Conservation (phyloP, 148 eudicot species). For the Bassia scoparia region DNA sequence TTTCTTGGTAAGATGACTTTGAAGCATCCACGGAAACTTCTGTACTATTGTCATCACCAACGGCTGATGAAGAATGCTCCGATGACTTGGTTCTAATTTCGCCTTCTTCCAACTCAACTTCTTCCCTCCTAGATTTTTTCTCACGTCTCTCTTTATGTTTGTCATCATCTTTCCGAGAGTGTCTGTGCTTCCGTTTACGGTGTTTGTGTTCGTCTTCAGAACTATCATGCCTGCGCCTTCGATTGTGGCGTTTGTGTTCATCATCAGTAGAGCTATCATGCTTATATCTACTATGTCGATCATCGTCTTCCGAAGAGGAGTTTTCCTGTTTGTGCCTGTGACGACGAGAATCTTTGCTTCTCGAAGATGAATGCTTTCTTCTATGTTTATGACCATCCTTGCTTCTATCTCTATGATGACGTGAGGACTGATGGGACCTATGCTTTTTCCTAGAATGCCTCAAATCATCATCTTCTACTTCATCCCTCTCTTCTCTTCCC, state of each 20-base stretch:
- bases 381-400: constrained; percentile 47
- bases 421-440: constrained; percentile 42
- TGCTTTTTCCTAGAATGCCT: constrained; percentile 53
- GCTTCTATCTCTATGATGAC: constrained; percentile 43
- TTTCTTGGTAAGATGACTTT: constrained; percentile 36
- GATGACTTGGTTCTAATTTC: constrained; percentile 62
- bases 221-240: constrained; percentile 16
- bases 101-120: constrained; percentile 78
- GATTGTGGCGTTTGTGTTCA: constrained; percentile 15
- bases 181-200: constrained; percentile 28
- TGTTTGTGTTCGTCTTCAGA: constrained; percentile 27
- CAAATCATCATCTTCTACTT: constrained; percentile 30
- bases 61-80: constrained; percentile 43
- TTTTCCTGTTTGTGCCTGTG: constrained; percentile 21
- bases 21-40: constrained; percentile 50
- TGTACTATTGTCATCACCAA: constrained; percentile 37
- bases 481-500: constrained; percentile 16
- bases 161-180: constrained; percentile 28
- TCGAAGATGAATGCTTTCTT: constrained; percentile 44
- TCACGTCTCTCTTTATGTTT: constrained; percentile 24
- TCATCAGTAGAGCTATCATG: constrained; percentile 24
- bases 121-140: constrained; percentile 31
- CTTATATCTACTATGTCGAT: constrained; percentile 11
- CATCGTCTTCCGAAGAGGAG: constrained; percentile 22
- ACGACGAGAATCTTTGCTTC: constrained; percentile 38